Evolutionary conservation across 2,329 filamentous ascomycete genomes (phyloP), one percentile per base, ranked within the genome.

Genomic region (Sclerotiophoma versabilis): DNA sequence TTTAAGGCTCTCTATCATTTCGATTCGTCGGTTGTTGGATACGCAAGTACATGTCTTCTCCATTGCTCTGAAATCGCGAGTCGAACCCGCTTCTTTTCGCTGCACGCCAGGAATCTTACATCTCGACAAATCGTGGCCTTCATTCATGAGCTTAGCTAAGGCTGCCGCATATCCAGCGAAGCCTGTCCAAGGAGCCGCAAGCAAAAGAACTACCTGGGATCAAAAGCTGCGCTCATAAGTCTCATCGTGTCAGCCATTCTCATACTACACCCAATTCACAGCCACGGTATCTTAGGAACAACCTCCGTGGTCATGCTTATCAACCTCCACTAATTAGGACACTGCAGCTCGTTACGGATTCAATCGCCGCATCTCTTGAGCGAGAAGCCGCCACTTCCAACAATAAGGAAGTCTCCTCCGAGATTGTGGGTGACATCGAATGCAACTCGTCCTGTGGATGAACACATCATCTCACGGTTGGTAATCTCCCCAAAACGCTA

Each of bases 401-500:
- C 26, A 36, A 34, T 2, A 49, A 46, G 19, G 38, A 49, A 22
- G 20, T 33, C 27, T 56, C 36, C 8, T 53, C 44, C 10, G 17
- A 33, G 14, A 27, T 57, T 12, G 22, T 57, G 3, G 25, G 17
- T 10, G 48, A 56, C 30, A 22, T 57, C 4, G 29, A 50, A 22
- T 29, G 44, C 9, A 38, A 15, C n/a, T n/a, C n/a, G n/a, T n/a
- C n/a, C n/a, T n/a, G 1, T 78, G 0, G 30, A 43, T 27, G 38
- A 49, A 17, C 47, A 43, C 19, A 37, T 50, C 2, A 44, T 25
- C 23, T 43, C 14, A 23, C 30, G 4, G 38, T 50, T 53, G 85
- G 85, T 0, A 82, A 87, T 62, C 57, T 88, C 41, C 74, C 77
- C 0, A 80, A 87, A 68, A 87, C 84, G 0, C 70, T 85, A n/a